phyloP scores from a whole-genome alignment of 2,329 filamentous ascomycete species.

The Penicillium sp. region DNA sequence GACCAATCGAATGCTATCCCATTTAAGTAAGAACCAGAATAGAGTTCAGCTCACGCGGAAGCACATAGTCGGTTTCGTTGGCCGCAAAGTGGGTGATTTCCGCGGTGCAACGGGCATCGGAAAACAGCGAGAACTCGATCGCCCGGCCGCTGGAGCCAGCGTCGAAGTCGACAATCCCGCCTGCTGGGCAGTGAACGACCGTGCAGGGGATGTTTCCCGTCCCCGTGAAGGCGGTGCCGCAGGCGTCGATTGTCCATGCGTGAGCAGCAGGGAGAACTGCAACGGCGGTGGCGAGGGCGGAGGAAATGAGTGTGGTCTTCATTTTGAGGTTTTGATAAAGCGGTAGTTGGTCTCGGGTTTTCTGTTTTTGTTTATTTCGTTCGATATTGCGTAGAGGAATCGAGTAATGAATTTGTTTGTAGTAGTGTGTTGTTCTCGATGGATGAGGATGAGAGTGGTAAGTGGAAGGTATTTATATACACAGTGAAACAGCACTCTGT shows the following conservation, averaged over 20 bases:
- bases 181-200: background rate
- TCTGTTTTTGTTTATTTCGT: no score
- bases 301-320: conserved; percentile 4
- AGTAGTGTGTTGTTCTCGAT: no score
- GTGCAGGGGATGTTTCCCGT: background rate
- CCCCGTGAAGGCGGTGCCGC: background rate
- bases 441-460: background rate
- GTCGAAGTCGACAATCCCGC: background rate
- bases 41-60: background rate
- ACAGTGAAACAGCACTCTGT: background rate
- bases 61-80: background rate
- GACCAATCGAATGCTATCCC: background rate
- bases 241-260: conserved; percentile 11
- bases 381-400: no score
- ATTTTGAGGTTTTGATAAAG: background rate
- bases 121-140: conserved; percentile 1
- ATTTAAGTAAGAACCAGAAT: conserved; percentile 3
- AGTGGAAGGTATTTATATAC: background rate
- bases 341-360: background rate
- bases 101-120: background rate
- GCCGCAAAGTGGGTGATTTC: conserved; percentile 7
- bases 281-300: background rate
- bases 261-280: background rate
- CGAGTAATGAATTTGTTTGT: no score
- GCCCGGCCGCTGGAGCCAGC: background rate